Evolutionary conservation across 2,329 filamentous ascomycete species (phyloP), one percentile per base, ranked within the genome.

Genomic region (Ophiosphaerella herpotricha): DNA sequence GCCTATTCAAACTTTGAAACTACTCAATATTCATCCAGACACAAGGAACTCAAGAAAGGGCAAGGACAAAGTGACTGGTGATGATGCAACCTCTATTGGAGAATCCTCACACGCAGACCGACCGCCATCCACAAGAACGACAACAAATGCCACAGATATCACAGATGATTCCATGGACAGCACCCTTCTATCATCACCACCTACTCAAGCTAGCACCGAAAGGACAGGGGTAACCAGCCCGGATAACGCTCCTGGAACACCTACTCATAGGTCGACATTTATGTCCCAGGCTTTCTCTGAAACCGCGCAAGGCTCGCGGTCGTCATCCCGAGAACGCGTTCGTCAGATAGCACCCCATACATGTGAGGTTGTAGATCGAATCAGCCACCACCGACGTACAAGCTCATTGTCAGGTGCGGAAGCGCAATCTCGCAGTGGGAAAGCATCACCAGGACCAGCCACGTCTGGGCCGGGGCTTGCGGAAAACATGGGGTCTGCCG

Each of bases 1-100:
- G 38, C 84, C 84, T 0, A 75, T 79, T 13, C 80, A 84, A 39
- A 78, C 85, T 4, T 65, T 82, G 39, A 79, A 78, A 54, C 71
- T 77, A 7, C 65, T 79, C 39, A 70, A 74, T 31, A 78, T 79
- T 13, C 76, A 79, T 38, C 73, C 73, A 2, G 72, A 75, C 33
- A 44, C 63, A 11, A 58, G 51, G 41, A 48, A 47, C 7, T 57
- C 58, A 4, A 61, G 61, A 48, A 67, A 71, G 45, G 61, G 64
- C 24, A 64, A 69, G 55, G 57, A 61, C 13, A 58, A 58, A 57
- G 58, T 48, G 34, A 50, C 44, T 21, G 43, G 35, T 7, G 50
- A 48, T 8, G 59, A 53, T 12, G 23, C 53, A 4, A 32, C 50
- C 12, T 55, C 59, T 2, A 55, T 29, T n/a, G 57, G 43, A 7